Conservation (phyloP, 352 stramenopile genomes). For the Blastocystis sp. region DNA sequence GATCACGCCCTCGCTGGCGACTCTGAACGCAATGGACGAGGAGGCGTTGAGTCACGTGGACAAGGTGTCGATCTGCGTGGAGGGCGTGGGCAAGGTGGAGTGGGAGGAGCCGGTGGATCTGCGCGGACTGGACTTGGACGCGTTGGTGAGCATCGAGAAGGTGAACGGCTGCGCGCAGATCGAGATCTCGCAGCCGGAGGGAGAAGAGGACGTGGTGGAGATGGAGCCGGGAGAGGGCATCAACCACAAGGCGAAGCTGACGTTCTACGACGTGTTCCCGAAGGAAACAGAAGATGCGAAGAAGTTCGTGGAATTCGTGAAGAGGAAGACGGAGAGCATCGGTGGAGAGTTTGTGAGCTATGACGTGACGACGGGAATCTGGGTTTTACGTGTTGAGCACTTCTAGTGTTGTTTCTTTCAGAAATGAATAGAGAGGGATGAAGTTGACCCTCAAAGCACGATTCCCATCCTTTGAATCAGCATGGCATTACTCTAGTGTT, state of each 20-base stretch:
- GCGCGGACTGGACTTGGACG: not conserved
- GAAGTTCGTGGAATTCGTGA: constrained; percentile 33
- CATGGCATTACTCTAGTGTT: constrained; percentile 6
- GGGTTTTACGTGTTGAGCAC: constrained; percentile 39
- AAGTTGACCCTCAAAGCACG: constrained; percentile 27
- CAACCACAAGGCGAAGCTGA: constrained; percentile 12
- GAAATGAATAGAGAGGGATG: not conserved
- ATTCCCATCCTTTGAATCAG: constrained; percentile 22
- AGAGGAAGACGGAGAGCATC: not conserved
- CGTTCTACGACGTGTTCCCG: constrained; percentile 26
- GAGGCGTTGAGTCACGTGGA: constrained; percentile 77
- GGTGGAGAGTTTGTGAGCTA: constrained; percentile 40
- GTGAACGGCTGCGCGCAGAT: not conserved
- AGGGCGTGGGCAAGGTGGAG: not conserved
- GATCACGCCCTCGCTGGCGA: constrained; percentile 21
- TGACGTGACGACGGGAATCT: constrained; percentile 3
- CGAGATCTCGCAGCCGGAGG: not conserved
- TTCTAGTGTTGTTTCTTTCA: constrained; percentile 28
- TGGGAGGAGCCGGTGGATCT: not conserved
- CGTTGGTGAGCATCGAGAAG: not conserved
- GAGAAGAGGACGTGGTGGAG: not conserved
- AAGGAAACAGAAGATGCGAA: not conserved
- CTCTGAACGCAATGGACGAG: constrained; percentile 72
- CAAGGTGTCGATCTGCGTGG: constrained; percentile 75
- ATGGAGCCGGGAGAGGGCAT: too few species aligned